These are phyloP conservation scores for Pleurotus eryngii DNA, from an alignment of 768 basidiomycete species.

Conservation along the genomic window DNA sequence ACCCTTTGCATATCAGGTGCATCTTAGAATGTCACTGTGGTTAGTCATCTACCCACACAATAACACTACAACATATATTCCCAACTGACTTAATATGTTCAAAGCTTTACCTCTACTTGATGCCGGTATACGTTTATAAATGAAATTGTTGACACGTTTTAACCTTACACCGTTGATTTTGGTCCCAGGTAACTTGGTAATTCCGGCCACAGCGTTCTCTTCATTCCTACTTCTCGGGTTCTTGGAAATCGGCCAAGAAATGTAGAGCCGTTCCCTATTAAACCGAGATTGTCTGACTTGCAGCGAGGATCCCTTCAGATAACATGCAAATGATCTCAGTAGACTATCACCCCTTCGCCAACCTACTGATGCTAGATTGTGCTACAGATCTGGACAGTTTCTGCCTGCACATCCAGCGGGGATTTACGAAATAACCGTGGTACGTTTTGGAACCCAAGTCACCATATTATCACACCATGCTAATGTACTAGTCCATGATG, in stretches of 20 bases:
- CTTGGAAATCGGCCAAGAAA: conserved; percentile 68
- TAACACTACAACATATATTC: conserved; percentile 10
- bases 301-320: conserved; percentile 68
- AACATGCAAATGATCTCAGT: conserved; percentile 66
- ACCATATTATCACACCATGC: too few species aligned
- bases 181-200: conserved; percentile 57
- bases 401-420: conserved; percentile 64
- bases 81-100: too few species aligned
- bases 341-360: conserved; percentile 11
- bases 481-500: conserved; percentile 14
- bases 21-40: conserved; percentile 62
- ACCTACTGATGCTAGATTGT: background rate
- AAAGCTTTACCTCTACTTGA: conserved; percentile 33
- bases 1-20: conserved; percentile 69
- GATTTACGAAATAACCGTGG: conserved; percentile 68
- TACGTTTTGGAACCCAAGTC: too few species aligned
- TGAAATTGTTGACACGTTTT: conserved; percentile 24
- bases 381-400: conserved; percentile 59
- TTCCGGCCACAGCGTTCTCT: conserved; percentile 60
- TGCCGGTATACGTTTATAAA: conserved; percentile 34
- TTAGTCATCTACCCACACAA: conserved; percentile 25
- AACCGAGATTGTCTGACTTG: background rate
- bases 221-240: conserved; percentile 64
- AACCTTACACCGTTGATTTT: conserved; percentile 6
- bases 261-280: conserved; percentile 28